phyloP scores from a whole-genome alignment of 768 basidiomycete genomes.

The Collybia mongolica region DNA sequence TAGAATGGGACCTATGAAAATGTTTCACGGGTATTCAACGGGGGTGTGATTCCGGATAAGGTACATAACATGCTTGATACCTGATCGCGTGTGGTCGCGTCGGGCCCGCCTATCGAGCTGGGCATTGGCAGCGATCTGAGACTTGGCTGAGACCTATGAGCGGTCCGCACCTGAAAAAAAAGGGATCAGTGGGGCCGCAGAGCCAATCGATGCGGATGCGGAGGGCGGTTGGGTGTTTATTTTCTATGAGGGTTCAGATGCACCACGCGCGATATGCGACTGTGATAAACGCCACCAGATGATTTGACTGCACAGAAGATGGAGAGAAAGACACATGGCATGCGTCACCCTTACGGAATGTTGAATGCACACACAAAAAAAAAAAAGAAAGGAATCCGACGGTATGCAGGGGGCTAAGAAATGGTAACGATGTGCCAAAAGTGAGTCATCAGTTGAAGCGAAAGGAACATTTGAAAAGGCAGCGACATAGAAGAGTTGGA shows the following conservation, averaged over 20 bases:
- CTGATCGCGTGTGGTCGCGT: slow-evolving; percentile 7
- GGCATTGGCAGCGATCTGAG: background rate
- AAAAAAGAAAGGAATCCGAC: slow-evolving; percentile 3
- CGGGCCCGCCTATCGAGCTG: slow-evolving; percentile 2
- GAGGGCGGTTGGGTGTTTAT: slow-evolving; percentile 1
- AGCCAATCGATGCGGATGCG: background rate
- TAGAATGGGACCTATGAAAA: no score
- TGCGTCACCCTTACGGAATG: slow-evolving; percentile 5
- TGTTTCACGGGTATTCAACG: slow-evolving; percentile 3
- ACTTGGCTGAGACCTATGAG: slow-evolving; percentile 3
- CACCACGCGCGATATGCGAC: slow-evolving; percentile 2
- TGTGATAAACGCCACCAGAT: slow-evolving; percentile 8
- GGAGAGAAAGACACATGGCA: slow-evolving; percentile 4
- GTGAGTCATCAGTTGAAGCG: slow-evolving; percentile 10
- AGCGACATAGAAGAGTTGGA: slow-evolving; percentile 5
- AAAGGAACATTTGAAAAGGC: slow-evolving; percentile 6
- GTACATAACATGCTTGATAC: background rate
- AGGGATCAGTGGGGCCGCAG: no score
- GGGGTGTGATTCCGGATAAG: slow-evolving; percentile 1
- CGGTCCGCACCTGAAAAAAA: no score
- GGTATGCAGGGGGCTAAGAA: slow-evolving; percentile 10
- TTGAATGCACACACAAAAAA: background rate
- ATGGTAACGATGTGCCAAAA: slow-evolving; percentile 13
- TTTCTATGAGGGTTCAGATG: background rate
- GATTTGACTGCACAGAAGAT: background rate